Base-by-base conservation (phyloP, 495 filamentous ascomycete genomes). In the Chaetomidium leptoderma region DNA sequence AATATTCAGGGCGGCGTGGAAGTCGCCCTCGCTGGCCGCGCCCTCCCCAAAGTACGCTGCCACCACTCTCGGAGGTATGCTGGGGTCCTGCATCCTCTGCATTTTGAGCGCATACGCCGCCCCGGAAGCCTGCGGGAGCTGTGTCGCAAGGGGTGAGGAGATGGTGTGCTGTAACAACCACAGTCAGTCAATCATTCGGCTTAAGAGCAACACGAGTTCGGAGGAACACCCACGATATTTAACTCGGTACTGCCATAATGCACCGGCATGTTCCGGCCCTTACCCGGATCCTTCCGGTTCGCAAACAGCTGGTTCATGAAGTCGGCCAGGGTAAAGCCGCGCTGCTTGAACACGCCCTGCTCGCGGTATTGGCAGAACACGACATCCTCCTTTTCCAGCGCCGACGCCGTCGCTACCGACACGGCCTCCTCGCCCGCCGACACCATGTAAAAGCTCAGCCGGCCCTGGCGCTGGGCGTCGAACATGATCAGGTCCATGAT, bases 231-330 rank as follows among this genome's bases (percentile, higher is more conserved):
- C 64, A 93, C 89, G 58, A 92, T 89, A 63, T 95, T 89, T 24
- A 92, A 76, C 63, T 88, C 84, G 32, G 78, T 80, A 65, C 89
- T 90, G 26, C 91, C 93, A 59, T 97, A 99, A 63, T 99, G 93
- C 17, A 97, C 90, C 11, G 93, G 95, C 93, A 99, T 99, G 66
- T 96, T 97, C 53, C 93, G 85, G 6, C 95, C 93, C 57, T 77
- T 80, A 3, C 92, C 92, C 3, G 72, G 72, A 59, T 99, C 93
- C 57, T 92, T 83, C 27, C 71, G 76, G 65, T 97, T 99, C 27
- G 95, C 84, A 71, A 99, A 97, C 5, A 97, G 73, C 70, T 99
- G 95, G 66, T 81, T 88, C 93, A 97, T 97, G 65, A 97, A 97
- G 51, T 96, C 79, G 27, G 83, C 80, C 21, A 96, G 76, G 1